Percentiles rank a stretch among this genome's conserved stretches.
Conservation (phyloP, 1,139 yeast species). For the Candida sanyaensis region DNA sequence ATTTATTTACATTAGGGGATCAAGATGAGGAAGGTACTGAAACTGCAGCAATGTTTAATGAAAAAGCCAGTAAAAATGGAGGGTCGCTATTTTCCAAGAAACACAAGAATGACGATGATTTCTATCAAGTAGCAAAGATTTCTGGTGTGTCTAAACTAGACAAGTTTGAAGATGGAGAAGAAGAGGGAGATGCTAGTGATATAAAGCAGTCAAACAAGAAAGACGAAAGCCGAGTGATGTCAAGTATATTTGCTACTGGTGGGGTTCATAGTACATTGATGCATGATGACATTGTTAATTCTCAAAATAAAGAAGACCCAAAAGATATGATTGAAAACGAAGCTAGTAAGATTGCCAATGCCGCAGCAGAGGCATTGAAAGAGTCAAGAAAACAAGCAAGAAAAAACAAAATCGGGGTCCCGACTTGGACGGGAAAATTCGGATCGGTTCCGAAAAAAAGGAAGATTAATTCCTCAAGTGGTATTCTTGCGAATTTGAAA, state of each 20-base stretch:
- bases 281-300: constrained; percentile 75
- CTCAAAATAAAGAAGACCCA: constrained; percentile 41
- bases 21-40: constrained; percentile 66
- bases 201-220: constrained; percentile 4
- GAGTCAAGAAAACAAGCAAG: constrained; percentile 68
- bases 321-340: constrained; percentile 66
- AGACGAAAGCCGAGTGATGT: constrained; percentile 64
- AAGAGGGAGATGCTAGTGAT: constrained; percentile 21
- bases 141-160: constrained; percentile 58
- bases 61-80: constrained; percentile 46
- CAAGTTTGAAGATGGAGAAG: constrained; percentile 47
- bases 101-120: constrained; percentile 54
- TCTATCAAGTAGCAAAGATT: constrained; percentile 52
- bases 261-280: constrained; percentile 77
- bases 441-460: constrained; percentile 49
- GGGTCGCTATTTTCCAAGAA: constrained; percentile 24
- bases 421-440: constrained; percentile 95
- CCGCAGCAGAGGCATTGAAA: constrained; percentile 73
- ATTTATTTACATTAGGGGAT: constrained; percentile 82
- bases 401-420: constrained; percentile 71
- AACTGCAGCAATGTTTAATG: constrained; percentile 64
- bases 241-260: constrained; percentile 68
- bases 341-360: constrained; percentile 73
- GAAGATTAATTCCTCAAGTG: constrained; percentile 20
- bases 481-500: constrained; percentile 36